A percentile compares a stretch with the other conserved stretches of the same genome.
Evolutionary conservation across 176 grass and related monocot genomes (phyloP).

Genomic region (Ensete ventricosum): DNA sequence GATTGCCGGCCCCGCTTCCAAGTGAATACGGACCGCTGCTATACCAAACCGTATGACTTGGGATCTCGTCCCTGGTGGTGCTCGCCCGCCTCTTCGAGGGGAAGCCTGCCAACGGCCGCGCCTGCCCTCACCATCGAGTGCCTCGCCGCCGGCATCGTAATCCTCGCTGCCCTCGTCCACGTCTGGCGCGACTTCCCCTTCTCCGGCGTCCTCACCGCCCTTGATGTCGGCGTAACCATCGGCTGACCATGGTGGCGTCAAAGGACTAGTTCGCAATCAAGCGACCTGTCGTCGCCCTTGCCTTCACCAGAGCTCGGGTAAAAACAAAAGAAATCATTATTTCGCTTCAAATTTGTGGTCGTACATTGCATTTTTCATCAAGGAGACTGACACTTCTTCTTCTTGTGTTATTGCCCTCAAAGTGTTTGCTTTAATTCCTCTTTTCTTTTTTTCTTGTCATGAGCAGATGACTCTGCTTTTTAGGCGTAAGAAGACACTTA

Average conservation of each 20-base stretch:
- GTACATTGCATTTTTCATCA: not conserved
- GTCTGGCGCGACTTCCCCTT: slow-evolving; percentile 94
- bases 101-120: slow-evolving; percentile 31
- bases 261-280: slow-evolving; percentile 72
- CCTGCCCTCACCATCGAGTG: slow-evolving; percentile 78
- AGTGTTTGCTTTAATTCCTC: not conserved
- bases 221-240: slow-evolving; percentile 20
- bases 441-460: too few species aligned
- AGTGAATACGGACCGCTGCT: too few species aligned
- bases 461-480: not conserved
- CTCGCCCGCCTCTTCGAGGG: slow-evolving; percentile 61
- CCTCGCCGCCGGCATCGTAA: slow-evolving; percentile 90
- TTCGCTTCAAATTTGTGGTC: not conserved
- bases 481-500: too few species aligned
- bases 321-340: not conserved
- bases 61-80: slow-evolving; percentile 41
- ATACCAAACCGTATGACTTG: not conserved
- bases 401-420: not conserved
- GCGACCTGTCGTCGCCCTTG: slow-evolving; percentile 65
- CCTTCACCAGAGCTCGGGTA: slow-evolving; percentile 96
- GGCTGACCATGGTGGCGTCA: slow-evolving; percentile 67
- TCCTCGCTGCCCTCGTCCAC: slow-evolving; percentile 91
- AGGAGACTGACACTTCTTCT: not conserved
- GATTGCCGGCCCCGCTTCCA: too few species aligned
- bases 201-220: slow-evolving; percentile 66